Evolutionary conservation across 225 moss, liverwort and hornwort genomes (phyloP).

Genomic region (Marchantia paleacea): DNA sequence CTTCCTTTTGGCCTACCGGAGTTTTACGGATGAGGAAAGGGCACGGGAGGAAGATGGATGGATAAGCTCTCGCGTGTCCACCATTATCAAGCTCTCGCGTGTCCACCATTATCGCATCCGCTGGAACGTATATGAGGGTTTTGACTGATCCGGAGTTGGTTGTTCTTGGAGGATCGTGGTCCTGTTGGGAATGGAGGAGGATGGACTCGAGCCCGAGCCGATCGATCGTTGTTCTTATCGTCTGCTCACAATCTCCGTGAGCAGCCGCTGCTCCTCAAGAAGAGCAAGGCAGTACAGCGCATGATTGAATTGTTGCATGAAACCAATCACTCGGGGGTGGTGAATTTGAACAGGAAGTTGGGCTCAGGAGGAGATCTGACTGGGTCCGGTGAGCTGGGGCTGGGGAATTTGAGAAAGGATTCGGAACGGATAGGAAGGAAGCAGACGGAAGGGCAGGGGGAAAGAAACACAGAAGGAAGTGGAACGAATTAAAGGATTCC

Average conservation of each 20-base stretch:
- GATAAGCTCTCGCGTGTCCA: not conserved
- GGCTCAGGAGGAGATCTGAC: too few species aligned
- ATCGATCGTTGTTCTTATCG: not conserved
- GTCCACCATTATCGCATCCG: not conserved
- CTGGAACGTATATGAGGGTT: not conserved
- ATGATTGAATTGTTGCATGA: not conserved
- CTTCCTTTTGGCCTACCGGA: not conserved
- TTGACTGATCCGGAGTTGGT: not conserved
- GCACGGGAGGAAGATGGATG: not conserved
- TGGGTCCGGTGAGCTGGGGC: not conserved
- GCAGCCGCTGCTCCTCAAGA: not conserved
- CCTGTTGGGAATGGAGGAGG: constrained; percentile 8
- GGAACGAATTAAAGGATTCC: not conserved
- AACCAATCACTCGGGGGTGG: not conserved
- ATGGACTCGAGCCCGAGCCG: constrained; percentile 10
- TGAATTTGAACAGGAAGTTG: not conserved
- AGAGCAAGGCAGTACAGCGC: not conserved
- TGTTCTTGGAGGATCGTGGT: not conserved
- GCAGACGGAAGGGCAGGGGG: not conserved
- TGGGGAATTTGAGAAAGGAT: not conserved
- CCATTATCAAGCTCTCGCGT: not conserved
- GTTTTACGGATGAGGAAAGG: not conserved
- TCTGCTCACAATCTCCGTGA: not conserved
- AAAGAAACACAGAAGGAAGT: not conserved
- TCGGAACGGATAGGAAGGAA: not conserved